These are phyloP conservation scores for Ceratocystis lukuohia DNA, from an alignment of 2,329 filamentous ascomycete species.

Conservation along the genomic window DNA sequence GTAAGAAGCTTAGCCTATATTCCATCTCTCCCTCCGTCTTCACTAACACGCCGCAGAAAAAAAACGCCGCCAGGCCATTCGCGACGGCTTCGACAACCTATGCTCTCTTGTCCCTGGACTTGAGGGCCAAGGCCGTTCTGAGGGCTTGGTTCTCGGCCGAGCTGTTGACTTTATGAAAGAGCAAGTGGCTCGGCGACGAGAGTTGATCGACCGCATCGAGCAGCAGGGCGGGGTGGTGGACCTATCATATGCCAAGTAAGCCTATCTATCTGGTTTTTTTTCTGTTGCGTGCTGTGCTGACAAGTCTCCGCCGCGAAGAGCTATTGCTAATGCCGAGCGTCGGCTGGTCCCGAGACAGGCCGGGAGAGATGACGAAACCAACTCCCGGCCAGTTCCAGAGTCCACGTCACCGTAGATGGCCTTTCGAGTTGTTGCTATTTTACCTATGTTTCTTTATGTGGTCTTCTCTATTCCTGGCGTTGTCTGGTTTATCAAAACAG, in stretches of 20 bases:
- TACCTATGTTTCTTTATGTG: not conserved
- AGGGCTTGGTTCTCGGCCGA: constrained; percentile 65
- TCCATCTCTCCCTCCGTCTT: not conserved
- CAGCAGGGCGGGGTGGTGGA: constrained; percentile 43
- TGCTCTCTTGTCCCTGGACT: constrained; percentile 69
- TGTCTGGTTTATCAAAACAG: not conserved
- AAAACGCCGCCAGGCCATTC: constrained; percentile 48
- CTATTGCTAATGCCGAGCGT: constrained; percentile 14
- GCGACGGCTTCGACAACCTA: constrained; percentile 70
- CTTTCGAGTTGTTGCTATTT: not conserved
- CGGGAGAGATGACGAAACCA: not conserved
- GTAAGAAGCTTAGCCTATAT: constrained; percentile 25
- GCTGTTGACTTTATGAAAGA: constrained; percentile 53
- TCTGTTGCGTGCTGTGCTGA: not conserved
- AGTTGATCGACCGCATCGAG: constrained; percentile 46
- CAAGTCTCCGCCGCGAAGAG: not conserved
- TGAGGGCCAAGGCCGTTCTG: constrained; percentile 69
- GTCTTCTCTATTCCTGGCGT: constrained; percentile 8
- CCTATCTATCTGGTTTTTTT: not conserved
- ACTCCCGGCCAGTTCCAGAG: not conserved
- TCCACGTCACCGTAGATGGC: not conserved
- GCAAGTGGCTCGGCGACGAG: constrained; percentile 44
- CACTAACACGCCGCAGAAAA: constrained; percentile 28
- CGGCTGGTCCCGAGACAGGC: constrained; percentile 10
- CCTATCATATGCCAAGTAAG: constrained; percentile 15